Conservation (phyloP, 2,329 filamentous ascomycete species). For the Pseudocercospora eumusae region DNA sequence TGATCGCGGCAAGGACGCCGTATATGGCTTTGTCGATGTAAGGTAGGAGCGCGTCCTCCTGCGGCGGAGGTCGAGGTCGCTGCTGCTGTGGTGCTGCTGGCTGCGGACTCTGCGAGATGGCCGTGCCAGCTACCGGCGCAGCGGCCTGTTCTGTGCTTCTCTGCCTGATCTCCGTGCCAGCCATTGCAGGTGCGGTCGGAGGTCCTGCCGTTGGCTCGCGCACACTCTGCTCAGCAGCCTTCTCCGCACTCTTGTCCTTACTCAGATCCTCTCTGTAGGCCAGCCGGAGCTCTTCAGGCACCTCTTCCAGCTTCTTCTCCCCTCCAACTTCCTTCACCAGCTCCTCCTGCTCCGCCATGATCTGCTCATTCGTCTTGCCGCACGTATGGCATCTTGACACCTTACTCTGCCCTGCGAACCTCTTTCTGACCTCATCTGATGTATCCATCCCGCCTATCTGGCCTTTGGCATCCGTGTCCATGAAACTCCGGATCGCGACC, state of each 20-base stretch:
- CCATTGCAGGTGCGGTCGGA: conserved; percentile 22
- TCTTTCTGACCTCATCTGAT: conserved; percentile 64
- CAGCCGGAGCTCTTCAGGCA: conserved; percentile 62
- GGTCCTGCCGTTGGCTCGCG: conserved; percentile 3
- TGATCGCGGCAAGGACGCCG: conserved; percentile 67
- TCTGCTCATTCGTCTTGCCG: conserved; percentile 66
- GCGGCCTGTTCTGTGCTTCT: neutral
- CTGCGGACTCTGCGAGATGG: neutral
- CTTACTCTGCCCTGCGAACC: conserved; percentile 67
- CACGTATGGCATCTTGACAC: conserved; percentile 71
- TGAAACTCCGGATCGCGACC: conserved; percentile 77
- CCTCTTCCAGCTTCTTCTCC: conserved; percentile 46
- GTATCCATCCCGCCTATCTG: conserved; percentile 89
- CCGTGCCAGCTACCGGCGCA: conserved; percentile 7
- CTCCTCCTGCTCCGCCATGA: conserved; percentile 70
- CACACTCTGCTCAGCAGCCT: conserved; percentile 18
- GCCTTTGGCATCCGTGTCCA: conserved; percentile 85
- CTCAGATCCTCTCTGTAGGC: conserved; percentile 73
- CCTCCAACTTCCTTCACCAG: conserved; percentile 52
- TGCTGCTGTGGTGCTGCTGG: conserved; percentile 23
- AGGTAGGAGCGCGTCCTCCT: conserved; percentile 59
- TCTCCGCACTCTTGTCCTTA: conserved; percentile 27
- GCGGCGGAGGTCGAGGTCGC: conserved; percentile 20
- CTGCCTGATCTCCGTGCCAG: neutral
- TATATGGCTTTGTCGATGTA: conserved; percentile 84